Percentiles rank a stretch among this genome's conserved stretches.
These are phyloP conservation scores for Eudorina sp. DNA, from an alignment of 139 green algal species.

Conservation along the genomic window DNA sequence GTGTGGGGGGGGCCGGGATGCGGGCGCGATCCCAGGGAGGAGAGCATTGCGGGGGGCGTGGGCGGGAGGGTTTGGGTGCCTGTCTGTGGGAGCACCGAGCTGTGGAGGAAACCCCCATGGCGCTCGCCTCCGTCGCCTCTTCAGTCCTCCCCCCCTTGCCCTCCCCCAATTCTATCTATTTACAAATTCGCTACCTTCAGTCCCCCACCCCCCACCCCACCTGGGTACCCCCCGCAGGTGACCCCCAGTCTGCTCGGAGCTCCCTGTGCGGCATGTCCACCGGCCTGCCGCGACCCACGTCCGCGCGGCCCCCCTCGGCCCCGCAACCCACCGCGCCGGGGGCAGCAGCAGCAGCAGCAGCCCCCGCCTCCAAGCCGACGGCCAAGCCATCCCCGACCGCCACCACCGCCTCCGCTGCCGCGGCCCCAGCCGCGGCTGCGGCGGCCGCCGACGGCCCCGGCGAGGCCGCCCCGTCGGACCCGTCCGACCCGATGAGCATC, in stretches of 20 bases:
- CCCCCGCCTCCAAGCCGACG: neutral
- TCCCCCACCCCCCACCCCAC: no score
- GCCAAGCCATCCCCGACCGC: neutral
- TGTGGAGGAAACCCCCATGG: no score
- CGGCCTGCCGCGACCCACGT: neutral
- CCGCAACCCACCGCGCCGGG: neutral
- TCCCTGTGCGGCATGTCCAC: neutral
- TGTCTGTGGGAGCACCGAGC: no score
- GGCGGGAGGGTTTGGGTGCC: no score
- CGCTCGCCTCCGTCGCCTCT: no score
- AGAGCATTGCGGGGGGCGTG: no score
- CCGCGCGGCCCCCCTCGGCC: neutral
- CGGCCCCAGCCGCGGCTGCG: neutral
- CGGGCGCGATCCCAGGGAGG: neutral
- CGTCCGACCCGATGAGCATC: conserved; percentile 35
- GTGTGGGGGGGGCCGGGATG: neutral
- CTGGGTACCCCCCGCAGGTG: neutral
- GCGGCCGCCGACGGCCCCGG: neutral
- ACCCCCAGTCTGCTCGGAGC: neutral
- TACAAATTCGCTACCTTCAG: no score
- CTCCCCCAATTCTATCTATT: no score
- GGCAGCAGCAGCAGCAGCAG: neutral
- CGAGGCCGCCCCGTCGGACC: neutral
- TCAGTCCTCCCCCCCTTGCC: no score
- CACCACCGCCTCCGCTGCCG: neutral